Percentiles rank a stretch among this genome's conserved stretches.
phyloP scores from a whole-genome alignment of 73 alveolate species.

The Symbiodinium natans region DNA sequence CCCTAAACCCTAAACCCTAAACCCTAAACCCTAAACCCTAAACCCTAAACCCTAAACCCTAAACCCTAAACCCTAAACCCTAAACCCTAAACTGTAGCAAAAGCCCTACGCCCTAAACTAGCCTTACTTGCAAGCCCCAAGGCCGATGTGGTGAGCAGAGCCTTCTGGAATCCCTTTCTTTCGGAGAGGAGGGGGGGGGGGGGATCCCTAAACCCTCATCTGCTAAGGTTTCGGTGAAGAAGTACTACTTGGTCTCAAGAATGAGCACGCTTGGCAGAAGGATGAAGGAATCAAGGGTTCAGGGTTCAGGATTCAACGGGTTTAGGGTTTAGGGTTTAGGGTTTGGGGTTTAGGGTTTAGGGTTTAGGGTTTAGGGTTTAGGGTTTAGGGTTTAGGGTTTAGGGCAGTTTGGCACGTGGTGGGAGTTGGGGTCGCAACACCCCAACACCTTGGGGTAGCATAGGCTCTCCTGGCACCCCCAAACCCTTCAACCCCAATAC shows the following conservation, averaged over 20 bases:
- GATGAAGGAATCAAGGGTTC: neutral
- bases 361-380: neutral
- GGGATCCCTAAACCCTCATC: neutral
- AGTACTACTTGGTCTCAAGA: neutral
- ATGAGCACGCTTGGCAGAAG: neutral
- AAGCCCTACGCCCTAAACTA: neutral
- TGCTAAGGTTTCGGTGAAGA: neutral
- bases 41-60: neutral
- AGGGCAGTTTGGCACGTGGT: too few relatives aligned
- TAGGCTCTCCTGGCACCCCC: too few relatives aligned
- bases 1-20: too few relatives aligned
- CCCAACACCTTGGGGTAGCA: too few relatives aligned
- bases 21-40: neutral
- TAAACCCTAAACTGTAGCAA: neutral
- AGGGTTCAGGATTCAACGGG: neutral
- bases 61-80: neutral
- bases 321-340: neutral
- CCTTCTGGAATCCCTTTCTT: too few relatives aligned
- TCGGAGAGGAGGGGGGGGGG: too few relatives aligned
- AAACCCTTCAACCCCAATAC: too few relatives aligned
- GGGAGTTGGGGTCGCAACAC: too few relatives aligned
- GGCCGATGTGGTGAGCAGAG: too few relatives aligned
- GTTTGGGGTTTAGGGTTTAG: neutral
- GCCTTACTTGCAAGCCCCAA: too few relatives aligned
- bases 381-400: neutral